Evolutionary conservation across 441 rosid genomes (phyloP).

Genomic region (Sinapis alba): DNA sequence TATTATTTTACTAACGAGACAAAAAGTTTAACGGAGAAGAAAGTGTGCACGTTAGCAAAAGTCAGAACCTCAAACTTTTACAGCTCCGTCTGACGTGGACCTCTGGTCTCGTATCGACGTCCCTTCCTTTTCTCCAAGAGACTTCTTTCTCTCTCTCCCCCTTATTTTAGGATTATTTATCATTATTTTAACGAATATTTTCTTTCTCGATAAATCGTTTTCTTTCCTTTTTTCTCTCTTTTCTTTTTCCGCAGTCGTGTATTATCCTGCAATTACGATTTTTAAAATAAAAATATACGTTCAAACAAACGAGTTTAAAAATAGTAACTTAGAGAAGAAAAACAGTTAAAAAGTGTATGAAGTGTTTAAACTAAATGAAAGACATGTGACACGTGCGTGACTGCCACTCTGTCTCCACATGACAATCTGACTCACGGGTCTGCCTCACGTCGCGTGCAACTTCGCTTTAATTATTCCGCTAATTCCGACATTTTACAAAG

Average conservation of each 20-base stretch:
- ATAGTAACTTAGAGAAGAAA: constrained; percentile 12
- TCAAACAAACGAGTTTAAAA: not conserved
- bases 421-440: constrained; percentile 50
- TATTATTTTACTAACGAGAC: not conserved
- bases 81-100: constrained; percentile 43
- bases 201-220: not conserved
- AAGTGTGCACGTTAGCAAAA: constrained; percentile 20
- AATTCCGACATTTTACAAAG: constrained; percentile 30
- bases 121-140: constrained; percentile 39
- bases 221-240: not conserved
- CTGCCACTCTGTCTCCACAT: constrained; percentile 61
- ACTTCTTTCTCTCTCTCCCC: not conserved
- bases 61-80: constrained; percentile 29
- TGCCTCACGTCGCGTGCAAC: constrained; percentile 61
- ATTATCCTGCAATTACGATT: not conserved
- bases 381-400: constrained; percentile 55
- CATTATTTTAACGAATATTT: constrained; percentile 10
- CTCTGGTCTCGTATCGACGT: constrained; percentile 35
- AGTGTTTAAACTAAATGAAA: not conserved
- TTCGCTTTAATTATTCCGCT: constrained; percentile 35
- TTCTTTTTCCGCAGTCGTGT: constrained; percentile 15
- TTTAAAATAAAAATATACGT: constrained; percentile 1
- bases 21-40: not conserved
- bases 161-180: not conserved
- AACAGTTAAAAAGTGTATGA: not conserved